Evolutionary conservation across 176 grass and related monocot genomes (phyloP).

Genomic region (Juncus effusus): DNA sequence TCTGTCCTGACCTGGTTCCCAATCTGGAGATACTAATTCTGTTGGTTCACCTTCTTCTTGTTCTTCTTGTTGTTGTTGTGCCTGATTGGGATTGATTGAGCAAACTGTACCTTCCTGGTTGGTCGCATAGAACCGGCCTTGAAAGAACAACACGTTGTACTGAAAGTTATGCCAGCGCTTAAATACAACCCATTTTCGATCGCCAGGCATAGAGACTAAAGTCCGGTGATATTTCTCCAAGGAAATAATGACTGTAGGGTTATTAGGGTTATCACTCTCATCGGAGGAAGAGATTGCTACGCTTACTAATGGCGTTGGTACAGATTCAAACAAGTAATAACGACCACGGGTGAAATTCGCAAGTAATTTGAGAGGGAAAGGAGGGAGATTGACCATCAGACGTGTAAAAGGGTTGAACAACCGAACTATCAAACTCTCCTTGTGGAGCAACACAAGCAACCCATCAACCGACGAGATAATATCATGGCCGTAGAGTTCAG

Average conservation of each 20-base stretch:
- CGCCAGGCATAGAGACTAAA: slow-evolving; percentile 17
- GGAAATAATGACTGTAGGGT: slow-evolving; percentile 22
- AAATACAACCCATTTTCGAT: not conserved
- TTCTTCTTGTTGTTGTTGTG: not conserved
- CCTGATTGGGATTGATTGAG: no score
- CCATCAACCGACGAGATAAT: not conserved
- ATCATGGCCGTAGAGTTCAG: slow-evolving; percentile 5
- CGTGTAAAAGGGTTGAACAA: slow-evolving; percentile 35
- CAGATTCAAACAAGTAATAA: slow-evolving; percentile 12
- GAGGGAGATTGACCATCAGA: slow-evolving; percentile 14
- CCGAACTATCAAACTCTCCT: not conserved
- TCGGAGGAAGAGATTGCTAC: not conserved
- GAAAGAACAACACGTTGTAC: slow-evolving; percentile 8
- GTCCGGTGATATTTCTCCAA: not conserved
- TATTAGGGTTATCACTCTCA: not conserved
- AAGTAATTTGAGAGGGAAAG: not conserved
- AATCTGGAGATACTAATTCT: not conserved
- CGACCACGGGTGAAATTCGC: not conserved
- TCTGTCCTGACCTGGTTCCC: no score
- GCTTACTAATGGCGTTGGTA: no score
- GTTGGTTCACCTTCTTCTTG: not conserved
- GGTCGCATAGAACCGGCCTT: slow-evolving; percentile 18
- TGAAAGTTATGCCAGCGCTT: not conserved
- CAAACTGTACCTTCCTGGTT: no score
- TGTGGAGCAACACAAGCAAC: slow-evolving; percentile 20